Evolutionary conservation across 805 yeast species (phyloP).

Genomic region (Tetrapisispora fleetii): DNA sequence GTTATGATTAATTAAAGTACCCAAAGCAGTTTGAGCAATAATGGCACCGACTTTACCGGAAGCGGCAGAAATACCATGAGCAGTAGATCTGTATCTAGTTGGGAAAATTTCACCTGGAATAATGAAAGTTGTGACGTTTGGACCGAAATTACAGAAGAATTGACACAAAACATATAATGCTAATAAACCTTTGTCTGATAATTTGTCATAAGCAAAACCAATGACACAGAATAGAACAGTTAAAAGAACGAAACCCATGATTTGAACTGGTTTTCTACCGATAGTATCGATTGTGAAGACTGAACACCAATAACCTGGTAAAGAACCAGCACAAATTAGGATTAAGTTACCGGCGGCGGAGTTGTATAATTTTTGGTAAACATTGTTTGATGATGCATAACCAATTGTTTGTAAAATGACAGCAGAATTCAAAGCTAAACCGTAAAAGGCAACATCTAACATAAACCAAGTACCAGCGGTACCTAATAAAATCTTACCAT

Average conservation of each 20-base stretch:
- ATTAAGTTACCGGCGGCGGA: conserved; percentile 88
- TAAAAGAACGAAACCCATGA: conserved; percentile 62
- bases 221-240: conserved; percentile 66
- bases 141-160: conserved; percentile 88
- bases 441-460: conserved; percentile 85
- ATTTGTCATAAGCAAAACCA: conserved; percentile 74
- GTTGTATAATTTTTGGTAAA: conserved; percentile 62
- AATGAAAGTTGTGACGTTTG: conserved; percentile 85
- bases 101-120: conserved; percentile 91
- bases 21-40: conserved; percentile 78
- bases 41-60: conserved; percentile 88
- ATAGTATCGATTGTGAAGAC: conserved; percentile 70
- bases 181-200: conserved; percentile 56
- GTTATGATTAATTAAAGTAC: conserved; percentile 72
- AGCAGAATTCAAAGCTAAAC: conserved; percentile 76
- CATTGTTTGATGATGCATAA: conserved; percentile 60
- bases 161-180: conserved; percentile 73
- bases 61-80: conserved; percentile 93
- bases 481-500: conserved; percentile 74
- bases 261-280: conserved; percentile 80
- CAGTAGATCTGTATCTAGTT: conserved; percentile 90
- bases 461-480: conserved; percentile 90
- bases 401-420: conserved; percentile 75
- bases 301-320: conserved; percentile 88
- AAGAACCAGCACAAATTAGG: conserved; percentile 87